Evolutionary conservation across 345 rosid genomes (phyloP), one percentile per base, ranked within the genome.

Genomic region (Noccaea bulbosa): DNA sequence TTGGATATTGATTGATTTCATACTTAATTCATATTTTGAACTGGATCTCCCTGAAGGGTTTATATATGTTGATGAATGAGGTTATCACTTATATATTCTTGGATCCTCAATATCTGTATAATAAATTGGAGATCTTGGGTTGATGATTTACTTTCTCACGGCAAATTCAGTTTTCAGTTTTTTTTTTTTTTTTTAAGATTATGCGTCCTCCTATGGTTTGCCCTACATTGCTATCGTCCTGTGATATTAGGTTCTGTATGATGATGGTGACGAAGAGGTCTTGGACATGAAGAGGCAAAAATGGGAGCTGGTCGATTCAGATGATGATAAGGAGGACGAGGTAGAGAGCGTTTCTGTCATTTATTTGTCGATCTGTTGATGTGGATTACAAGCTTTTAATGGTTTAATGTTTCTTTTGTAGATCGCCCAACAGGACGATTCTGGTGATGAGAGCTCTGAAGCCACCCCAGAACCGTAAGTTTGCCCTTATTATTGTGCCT

Each of bases 381-480:
- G 34, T 45, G 8, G 6, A 11, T 53, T 24, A 14, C 0, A 45
- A 46, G 44, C 24, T 61, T 15, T 47, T 61, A 52, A 67, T 67
- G 38, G 20, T 47, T 55, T 1, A 34, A 2, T 17, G 24, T 61
- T 60, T 1, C 4, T 12, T 5, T 34, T 67, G 52, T 2, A 45
- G 17, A 39, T 63, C 27, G 56, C 62, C 0, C 1, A 48, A 0
- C 48, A 70, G 67, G 69, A 70, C 2, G 66, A 34, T 0, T 41
- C 49, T 41, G 55, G 0, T 16, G 1, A 41, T 5, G 79, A 75
- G n/a, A 69, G 57, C 8, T 63, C 44, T 5, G 70, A 62, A 1
- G 45, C 6, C 3, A 17, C 39, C 0, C 65, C 74, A 4, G 65
- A 69, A 17, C 70, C 60, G 79, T 75, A 75, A 75, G 74, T 54